Base-by-base conservation (phyloP, 106 monocot species). In the Dendrobium officinale region DNA sequence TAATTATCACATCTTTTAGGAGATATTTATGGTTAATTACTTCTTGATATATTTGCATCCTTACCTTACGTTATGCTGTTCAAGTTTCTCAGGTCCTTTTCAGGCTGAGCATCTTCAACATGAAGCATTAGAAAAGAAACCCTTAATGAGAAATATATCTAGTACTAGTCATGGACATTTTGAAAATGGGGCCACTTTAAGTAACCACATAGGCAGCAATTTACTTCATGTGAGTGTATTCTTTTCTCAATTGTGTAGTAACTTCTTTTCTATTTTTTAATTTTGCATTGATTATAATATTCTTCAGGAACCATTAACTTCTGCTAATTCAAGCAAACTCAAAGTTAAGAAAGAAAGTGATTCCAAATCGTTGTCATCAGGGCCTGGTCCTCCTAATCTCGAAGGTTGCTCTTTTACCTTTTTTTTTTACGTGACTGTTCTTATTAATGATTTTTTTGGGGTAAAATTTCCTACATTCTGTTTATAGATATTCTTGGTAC, bases 31-130 rank as follows among this genome's bases (percentile, higher is more conserved):
- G 19, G 40, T 66, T 74, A 44, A 41, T 20, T 67, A 67, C 17
- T 77, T 42, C 47, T 17, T n/a, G 26, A 76, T 47, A 76, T 76
- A 27, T 76, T 19, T 86, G n/a, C 48, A 51, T 75, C 45, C 84
- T 87, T 85, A 87, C 83, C 61, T 82, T 84, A 72, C 77, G 59
- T 84, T 88, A 40, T 85, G 75, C 68, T 87, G 77, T 85, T 88
- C 85, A 91, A 92, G 92, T 87, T 88, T 91, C 81, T 93, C 93
- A 95, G 99, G 93, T 90, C 76, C 81, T 85, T n/a, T 85, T 78
- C 83, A 79, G 78, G 81, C 85, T 79, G 81, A 77, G 56, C 86
- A 51, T 75, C 75, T 47, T 78, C 77, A 85, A 58, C 86, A 83
- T 86, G 78, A 85, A 64, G 43, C 75, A 44, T 31, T 48, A 64